Evolutionary conservation across 768 basidiomycete species (phyloP), one percentile per base, ranked within the genome.

Genomic region (Leccinum disarticulatum): DNA sequence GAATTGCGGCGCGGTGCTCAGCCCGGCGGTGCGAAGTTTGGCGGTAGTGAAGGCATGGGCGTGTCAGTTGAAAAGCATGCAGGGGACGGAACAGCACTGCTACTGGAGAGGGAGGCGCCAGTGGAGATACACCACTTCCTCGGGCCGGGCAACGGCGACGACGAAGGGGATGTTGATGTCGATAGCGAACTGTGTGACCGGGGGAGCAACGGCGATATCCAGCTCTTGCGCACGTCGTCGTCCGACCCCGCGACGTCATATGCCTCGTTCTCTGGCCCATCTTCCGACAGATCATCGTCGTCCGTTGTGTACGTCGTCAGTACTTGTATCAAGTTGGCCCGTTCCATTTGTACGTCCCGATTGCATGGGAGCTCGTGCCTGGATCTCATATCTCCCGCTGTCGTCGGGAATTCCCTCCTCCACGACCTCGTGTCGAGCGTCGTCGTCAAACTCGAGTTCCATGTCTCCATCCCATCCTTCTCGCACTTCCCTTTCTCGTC

Each of bases 251-350:
- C 64, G 48, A 22, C 64, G 31, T 64, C 58, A 53, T 70, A 60
- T 10, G 66, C 67, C 54, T 66, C 63, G 61, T 73, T 66, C 58
- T 75, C 75, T 30, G 61, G 55, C 54, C 67, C 67, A 31, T 72
- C 69, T 53, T 64, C 65, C 17, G 67, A 73, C 38, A 68, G 50
- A 58, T 69, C 83, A 19, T 68, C 68, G n/a, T 79, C 80, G 53
- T 82, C 81, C 3, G 80, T 79, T 56, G 81, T 83, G 69, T 81
- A 86, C 8, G 81, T 77, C 2, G 80, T 76, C 62, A 79, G 46
- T 27, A 61, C 25, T 25, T 25, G 25, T 62, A 68, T 79, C 76
- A 57, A 75, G 74, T 54, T 64, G 61, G 43, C 63, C 56, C 27
- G 61, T 62, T n/a, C 76, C 82, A 17, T 73, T 79, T 60, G 71